Evolutionary conservation across 768 basidiomycete species (phyloP).

Genomic region (Rhodotorula babjevae): DNA sequence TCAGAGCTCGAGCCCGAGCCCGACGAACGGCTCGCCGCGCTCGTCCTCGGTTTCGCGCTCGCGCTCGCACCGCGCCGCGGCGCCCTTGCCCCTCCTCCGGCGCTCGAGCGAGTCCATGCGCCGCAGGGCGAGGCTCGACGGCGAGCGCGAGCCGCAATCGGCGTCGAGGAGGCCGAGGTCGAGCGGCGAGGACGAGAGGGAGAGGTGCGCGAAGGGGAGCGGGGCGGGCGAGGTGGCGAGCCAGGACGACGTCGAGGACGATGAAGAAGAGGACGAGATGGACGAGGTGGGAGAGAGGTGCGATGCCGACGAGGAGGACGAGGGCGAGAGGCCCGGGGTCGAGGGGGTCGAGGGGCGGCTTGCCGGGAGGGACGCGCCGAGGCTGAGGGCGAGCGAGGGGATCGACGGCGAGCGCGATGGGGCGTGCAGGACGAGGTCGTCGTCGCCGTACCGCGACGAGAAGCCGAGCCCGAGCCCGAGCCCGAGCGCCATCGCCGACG

Average conservation of each 20-base stretch:
- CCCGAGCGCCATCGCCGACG: background rate
- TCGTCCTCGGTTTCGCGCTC: background rate
- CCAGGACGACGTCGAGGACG: background rate
- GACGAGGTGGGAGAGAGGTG: background rate
- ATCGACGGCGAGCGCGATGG: background rate
- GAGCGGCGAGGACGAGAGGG: conserved; percentile 6
- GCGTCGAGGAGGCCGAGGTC: background rate
- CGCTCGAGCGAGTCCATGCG: conserved; percentile 14
- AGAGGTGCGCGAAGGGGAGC: conserved; percentile 10
- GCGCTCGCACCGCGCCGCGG: background rate
- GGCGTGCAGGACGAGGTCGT: background rate
- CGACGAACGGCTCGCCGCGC: background rate
- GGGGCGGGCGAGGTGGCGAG: conserved; percentile 11
- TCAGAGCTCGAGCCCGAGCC: background rate
- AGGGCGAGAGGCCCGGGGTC: background rate
- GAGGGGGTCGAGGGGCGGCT: too few species aligned
- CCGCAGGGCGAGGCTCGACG: conserved; percentile 20
- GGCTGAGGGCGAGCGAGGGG: background rate
- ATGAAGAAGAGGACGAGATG: background rate
- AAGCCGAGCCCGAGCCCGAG: background rate
- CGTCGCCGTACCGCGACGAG: background rate
- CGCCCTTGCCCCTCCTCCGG: background rate
- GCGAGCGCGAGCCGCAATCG: background rate
- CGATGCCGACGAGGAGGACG: background rate
- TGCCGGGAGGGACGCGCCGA: too few species aligned